These are phyloP conservation scores for Nothophytophthora sp. DNA, from an alignment of 352 stramenopile genomes.

Conservation along the genomic window DNA sequence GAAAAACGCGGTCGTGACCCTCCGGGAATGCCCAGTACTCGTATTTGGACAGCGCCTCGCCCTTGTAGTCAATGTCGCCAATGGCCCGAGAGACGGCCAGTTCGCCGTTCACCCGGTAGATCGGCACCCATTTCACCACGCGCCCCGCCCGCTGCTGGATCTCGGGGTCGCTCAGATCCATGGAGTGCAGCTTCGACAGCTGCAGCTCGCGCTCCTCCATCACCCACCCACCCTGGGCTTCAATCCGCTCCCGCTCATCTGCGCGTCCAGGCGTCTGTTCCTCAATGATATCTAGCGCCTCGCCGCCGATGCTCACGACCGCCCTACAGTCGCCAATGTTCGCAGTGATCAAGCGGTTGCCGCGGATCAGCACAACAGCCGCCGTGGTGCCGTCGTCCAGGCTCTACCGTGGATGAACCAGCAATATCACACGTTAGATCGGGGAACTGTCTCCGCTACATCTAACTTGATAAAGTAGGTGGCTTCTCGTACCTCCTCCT, in stretches of 20 bases:
- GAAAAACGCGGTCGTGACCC: slow-evolving; percentile 77
- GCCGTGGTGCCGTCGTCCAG: slow-evolving; percentile 77
- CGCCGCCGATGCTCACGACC: slow-evolving; percentile 77
- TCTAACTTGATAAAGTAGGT: background rate
- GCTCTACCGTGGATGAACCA: slow-evolving; percentile 26
- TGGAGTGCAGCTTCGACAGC: slow-evolving; percentile 87
- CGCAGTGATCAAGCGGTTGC: slow-evolving; percentile 79
- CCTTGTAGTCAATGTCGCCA: slow-evolving; percentile 93
- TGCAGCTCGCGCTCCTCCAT: slow-evolving; percentile 86
- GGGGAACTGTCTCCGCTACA: background rate
- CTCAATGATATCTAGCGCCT: slow-evolving; percentile 86
- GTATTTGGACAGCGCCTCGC: slow-evolving; percentile 67
- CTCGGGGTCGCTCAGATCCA: slow-evolving; percentile 87
- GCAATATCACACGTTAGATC: background rate
- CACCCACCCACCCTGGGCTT: slow-evolving; percentile 72
- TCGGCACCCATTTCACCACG: slow-evolving; percentile 85
- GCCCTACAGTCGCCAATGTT: slow-evolving; percentile 90
- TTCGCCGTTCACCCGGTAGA: slow-evolving; percentile 91
- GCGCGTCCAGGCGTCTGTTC: slow-evolving; percentile 80
- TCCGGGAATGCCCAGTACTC: slow-evolving; percentile 85
- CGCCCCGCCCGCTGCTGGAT: slow-evolving; percentile 82
- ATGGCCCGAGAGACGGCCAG: slow-evolving; percentile 93
- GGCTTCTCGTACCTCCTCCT: slow-evolving; percentile 42
- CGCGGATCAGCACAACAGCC: slow-evolving; percentile 80
- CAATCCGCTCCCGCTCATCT: slow-evolving; percentile 79